Base-by-base conservation (phyloP, 192 early-diverging fungal genomes). In the Obelidium mucronatum region DNA sequence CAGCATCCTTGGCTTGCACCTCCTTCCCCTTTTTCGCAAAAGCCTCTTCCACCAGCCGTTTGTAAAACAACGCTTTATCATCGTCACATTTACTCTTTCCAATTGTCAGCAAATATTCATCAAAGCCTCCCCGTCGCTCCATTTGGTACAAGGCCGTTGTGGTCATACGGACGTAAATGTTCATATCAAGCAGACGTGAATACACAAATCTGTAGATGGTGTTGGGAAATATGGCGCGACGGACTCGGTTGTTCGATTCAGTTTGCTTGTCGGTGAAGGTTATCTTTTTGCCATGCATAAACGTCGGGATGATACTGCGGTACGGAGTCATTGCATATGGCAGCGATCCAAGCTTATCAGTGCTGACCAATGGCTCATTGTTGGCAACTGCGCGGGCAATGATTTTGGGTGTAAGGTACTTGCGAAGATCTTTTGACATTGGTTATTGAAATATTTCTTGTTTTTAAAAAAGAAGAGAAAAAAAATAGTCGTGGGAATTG, bases 381-480 rank as follows among this genome's bases (percentile, higher is more conserved):
- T 62, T 72, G 51, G 55, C 68, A 15, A 78, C 69, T 34, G 77
- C 77, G 22, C 36, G 39, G n/a, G 44, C 69, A 28, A 78, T 71
- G 40, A 54, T 55, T 19, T 73, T 71, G 24, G 55, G 53, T 4
- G 72, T 60, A 17, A 74, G 72, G 40, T 39, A 74, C 59, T 74
- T 74, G n/a, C 72, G 72, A 8, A 74, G 59, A 39, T 74, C 72
- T 63, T 74, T 74, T 8, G 33, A 34, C 54, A 59, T 55, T n/a
- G n/a, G n/a, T n/a, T n/a, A n/a, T n/a, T n/a, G n/a, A n/a, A n/a
- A 96, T 96, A 80, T 88, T 92, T 72, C 94, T 99, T 68, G 82
- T 89, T 70, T 96, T 94, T 76, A 92, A n/a, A 86, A 89, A 98
- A 97, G 92, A 99, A 98, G 97, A 97, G 97, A 90, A 91, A 95